Evolutionary conservation across 768 basidiomycete genomes (phyloP), one percentile per base, ranked within the genome.

Genomic region (Lentinula sp.): DNA sequence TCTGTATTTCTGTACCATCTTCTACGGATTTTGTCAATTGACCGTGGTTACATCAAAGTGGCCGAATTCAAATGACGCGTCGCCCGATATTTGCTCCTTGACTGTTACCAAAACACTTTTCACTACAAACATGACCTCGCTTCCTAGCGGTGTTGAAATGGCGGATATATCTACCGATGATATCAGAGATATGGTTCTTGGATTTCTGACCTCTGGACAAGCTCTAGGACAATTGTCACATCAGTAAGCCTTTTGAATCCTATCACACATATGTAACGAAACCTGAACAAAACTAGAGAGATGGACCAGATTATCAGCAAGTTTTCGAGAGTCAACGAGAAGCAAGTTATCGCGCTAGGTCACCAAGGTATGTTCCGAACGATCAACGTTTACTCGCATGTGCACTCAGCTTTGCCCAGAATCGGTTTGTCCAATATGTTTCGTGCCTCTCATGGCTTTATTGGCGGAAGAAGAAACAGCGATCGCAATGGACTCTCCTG

Each of bases 391-490:
- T 48, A 21, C 28, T 18, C 52, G 55, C 35, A 11, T 52, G 21
- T 16, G 35, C 45, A 55, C 46, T 60, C 45, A 21, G 23, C 18
- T 13, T 34, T 40, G 55, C 58, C 16, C 58, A 91, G 91, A 92
- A 63, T 82, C 85, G 6, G 70, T 78, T 16, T 93, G 91, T 67
- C 82, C 91, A 10, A 89, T 93, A 65, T 93, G 91, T 70, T 80
- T 87, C 63, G 87, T 80, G 37, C 75, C 88, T 0, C 86, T 86
- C 66, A 76, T 80, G n/a, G 82, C 87, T 10, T 74, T 88, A 16
- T 70, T 93, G 23, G 81, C 89, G 1, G 88, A 92, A 64, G 88
- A 91, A 68, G 90, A 93, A 71, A 79, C 79, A 55, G 88, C 88
- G 0, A 66, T 74, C 23, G 91, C 79, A 6, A 88, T 92, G 86